Percentiles rank a stretch among this genome's conserved stretches.
Evolutionary conservation across 352 stramenopile species (phyloP).

Genomic region (Globisporangium iwayamae): DNA sequence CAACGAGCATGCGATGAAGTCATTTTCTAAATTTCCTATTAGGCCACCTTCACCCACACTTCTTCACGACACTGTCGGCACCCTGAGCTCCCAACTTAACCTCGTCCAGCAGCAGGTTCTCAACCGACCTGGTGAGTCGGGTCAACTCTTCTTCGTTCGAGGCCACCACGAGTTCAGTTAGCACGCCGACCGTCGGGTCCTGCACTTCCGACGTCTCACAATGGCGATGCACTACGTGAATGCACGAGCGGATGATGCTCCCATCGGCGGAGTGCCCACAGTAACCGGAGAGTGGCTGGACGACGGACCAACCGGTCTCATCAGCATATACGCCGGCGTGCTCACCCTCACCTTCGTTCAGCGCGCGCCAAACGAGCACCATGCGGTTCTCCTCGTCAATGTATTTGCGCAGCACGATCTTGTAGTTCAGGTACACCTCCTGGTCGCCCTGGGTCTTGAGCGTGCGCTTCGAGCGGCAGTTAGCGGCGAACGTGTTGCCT

Average conservation of each 20-base stretch:
- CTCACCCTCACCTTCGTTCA: not conserved
- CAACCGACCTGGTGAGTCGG: not conserved
- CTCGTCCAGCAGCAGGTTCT: slow-evolving; percentile 12
- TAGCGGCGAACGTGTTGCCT: not conserved
- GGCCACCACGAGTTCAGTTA: not conserved
- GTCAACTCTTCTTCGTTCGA: slow-evolving; percentile 4
- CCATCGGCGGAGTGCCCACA: not conserved
- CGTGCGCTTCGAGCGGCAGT: not conserved
- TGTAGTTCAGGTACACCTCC: not conserved
- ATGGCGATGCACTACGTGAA: slow-evolving; percentile 8
- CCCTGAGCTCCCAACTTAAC: not conserved
- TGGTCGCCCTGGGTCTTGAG: not conserved
- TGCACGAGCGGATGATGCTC: slow-evolving; percentile 7
- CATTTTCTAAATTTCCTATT: too few species aligned
- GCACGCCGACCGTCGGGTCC: not conserved
- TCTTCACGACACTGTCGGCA: not conserved
- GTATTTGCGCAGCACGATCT: not conserved
- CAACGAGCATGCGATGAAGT: too few species aligned
- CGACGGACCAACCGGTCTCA: slow-evolving; percentile 11
- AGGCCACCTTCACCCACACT: too few species aligned
- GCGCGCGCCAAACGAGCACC: slow-evolving; percentile 16
- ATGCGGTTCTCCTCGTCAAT: slow-evolving; percentile 5
- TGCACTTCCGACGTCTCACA: not conserved
- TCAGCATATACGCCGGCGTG: not conserved
- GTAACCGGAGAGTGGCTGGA: not conserved